phyloP scores from a whole-genome alignment of 305 asterid species.

The Plantago coronopus region DNA sequence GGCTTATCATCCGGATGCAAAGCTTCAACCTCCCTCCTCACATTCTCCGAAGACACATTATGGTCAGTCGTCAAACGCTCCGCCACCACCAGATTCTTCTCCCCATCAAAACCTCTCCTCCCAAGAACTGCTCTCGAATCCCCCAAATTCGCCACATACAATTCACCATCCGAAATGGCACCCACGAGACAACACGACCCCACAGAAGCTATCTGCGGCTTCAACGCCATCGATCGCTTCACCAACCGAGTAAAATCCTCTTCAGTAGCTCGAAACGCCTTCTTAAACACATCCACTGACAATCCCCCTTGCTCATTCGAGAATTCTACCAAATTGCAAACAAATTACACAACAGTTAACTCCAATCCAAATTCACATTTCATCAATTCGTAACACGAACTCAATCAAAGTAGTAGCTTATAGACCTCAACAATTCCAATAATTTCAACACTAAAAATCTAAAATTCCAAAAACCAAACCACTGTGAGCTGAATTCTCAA shows the following conservation, averaged over 20 bases:
- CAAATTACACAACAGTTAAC: not conserved
- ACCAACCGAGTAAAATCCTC: constrained; percentile 83
- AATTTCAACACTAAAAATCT: not conserved
- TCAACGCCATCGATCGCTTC: constrained; percentile 52
- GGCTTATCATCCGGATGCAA: constrained; percentile 78
- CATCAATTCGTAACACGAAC: not conserved
- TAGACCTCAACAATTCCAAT: too few species aligned
- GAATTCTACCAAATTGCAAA: constrained; percentile 45
- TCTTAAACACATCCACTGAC: constrained; percentile 74
- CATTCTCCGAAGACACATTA: constrained; percentile 73
- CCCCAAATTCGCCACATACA: constrained; percentile 85
- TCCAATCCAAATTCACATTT: not conserved
- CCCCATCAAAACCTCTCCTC: constrained; percentile 63
- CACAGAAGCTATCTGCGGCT: constrained; percentile 80
- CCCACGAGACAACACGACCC: constrained; percentile 94
- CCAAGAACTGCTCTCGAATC: constrained; percentile 98
- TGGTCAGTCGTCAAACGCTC: constrained; percentile 90
- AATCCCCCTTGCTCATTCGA: constrained; percentile 81
- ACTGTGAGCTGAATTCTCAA: not conserved
- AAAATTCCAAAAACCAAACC: not conserved
- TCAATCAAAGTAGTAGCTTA: too few species aligned
- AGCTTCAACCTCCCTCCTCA: constrained; percentile 87
- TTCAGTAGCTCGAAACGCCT: constrained; percentile 82
- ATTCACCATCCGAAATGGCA: constrained; percentile 69
- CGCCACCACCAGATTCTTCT: constrained; percentile 57